A percentile compares a stretch with the other conserved stretches of the same genome.
These are phyloP conservation scores for Croton laevigatus DNA, from an alignment of 441 rosid genomes.

Conservation along the genomic window DNA sequence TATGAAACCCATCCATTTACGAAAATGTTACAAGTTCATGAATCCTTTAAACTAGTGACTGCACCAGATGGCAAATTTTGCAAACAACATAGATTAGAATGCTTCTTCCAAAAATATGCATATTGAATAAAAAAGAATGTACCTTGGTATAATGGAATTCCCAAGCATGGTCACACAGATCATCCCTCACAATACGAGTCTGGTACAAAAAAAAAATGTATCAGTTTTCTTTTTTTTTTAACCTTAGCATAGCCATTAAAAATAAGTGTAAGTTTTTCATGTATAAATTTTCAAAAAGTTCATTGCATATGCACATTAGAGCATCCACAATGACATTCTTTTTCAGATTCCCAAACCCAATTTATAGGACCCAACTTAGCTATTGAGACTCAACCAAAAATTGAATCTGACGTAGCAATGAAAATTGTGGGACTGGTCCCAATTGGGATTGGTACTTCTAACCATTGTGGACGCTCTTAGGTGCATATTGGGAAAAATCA, in stretches of 20 bases:
- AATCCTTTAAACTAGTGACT: conserved; percentile 6
- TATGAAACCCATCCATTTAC: not conserved
- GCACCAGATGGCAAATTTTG: not conserved
- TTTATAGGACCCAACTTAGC: no score
- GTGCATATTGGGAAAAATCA: not conserved
- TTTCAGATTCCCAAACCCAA: no score
- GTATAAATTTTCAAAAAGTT: not conserved
- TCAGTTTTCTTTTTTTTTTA: not conserved
- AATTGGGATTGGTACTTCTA: no score
- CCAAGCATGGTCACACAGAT: conserved; percentile 62
- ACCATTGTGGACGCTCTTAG: no score
- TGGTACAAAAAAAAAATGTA: conserved; percentile 23
- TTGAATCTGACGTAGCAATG: no score
- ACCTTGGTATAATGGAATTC: conserved; percentile 56
- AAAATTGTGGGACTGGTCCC: no score
- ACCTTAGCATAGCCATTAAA: not conserved
- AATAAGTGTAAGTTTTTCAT: not conserved
- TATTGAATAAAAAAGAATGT: conserved; percentile 2
- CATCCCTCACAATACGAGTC: conserved; percentile 51
- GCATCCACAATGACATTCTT: no score
- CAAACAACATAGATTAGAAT: not conserved
- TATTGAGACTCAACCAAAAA: no score
- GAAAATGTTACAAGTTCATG: not conserved
- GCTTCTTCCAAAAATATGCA: not conserved
- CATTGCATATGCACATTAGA: not conserved